These are phyloP conservation scores for Leptographium procerum DNA, from an alignment of 2,329 filamentous ascomycete species.

Conservation along the genomic window DNA sequence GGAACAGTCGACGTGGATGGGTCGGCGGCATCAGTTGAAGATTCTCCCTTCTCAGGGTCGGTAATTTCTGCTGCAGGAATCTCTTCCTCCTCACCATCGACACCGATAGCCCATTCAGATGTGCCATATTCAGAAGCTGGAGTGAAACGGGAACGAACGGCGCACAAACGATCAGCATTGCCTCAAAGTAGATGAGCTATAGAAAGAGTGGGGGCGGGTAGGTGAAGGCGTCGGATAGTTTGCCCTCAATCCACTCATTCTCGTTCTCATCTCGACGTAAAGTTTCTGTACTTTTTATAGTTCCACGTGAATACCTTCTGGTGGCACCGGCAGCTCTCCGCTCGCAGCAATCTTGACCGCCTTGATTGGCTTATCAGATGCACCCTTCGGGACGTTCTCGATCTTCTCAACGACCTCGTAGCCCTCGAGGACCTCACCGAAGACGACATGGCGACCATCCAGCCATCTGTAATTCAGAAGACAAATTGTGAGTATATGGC, in stretches of 20 bases:
- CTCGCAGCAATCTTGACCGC: constrained; percentile 70
- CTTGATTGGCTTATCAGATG: constrained; percentile 57
- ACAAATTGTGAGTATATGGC: neutral
- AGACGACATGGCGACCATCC: constrained; percentile 75
- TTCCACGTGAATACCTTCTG: constrained; percentile 89
- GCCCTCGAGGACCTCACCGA: constrained; percentile 80
- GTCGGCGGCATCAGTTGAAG: constrained; percentile 3
- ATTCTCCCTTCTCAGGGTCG: constrained; percentile 15
- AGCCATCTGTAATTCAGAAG: constrained; percentile 49
- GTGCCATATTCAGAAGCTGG: constrained; percentile 23
- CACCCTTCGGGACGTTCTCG: constrained; percentile 55
- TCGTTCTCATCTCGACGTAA: neutral
- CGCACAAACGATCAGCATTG: constrained; percentile 6
- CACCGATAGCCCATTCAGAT: constrained; percentile 26
- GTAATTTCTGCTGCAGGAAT: constrained; percentile 3
- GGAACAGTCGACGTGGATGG: neutral
- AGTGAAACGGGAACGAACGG: constrained; percentile 12
- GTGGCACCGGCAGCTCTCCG: constrained; percentile 70
- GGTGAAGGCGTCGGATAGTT: neutral
- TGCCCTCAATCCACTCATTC: neutral
- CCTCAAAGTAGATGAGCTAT: neutral
- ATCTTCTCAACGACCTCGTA: constrained; percentile 72
- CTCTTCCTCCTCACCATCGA: constrained; percentile 20
- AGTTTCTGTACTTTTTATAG: constrained; percentile 43
- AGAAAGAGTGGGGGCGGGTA: neutral